Base-by-base conservation (phyloP, 768 basidiomycete genomes). In the Termitomyces sp. region DNA sequence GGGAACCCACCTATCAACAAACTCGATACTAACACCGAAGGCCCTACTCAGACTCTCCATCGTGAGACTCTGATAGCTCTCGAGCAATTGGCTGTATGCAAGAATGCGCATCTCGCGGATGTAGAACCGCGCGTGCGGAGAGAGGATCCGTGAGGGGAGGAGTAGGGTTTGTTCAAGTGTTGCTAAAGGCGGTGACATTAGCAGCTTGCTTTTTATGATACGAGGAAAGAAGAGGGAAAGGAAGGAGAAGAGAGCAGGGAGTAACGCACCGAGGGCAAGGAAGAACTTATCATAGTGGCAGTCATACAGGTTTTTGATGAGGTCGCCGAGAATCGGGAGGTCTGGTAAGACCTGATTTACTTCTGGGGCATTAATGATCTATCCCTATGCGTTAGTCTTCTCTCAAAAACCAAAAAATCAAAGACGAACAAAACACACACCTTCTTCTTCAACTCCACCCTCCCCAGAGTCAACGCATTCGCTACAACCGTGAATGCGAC, bases 211-310 rank as follows among this genome's bases (percentile, higher is more conserved):
- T 34, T 34, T 34, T 17, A 17, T 14, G 40, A 42, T 42, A 42
- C 15, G 15, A 42, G 40, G 40, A 6, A 8, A 34, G 3, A 34
- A 34, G 34, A 34, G 34, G 34, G 5, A 34, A 34, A 8, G 34
- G 34, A 34, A 17, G 17, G n/a, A 1, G n/a, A 5, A 1, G 0
- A 50, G 55, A 32, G 3, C 45, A 52, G 52, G 29, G 10, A 25
- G 60, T 40, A 60, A 67, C 79, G 25, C 65, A 92, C 92, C 92
- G 20, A 98, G 84, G 0, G 96, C 89, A 40, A 88, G 74, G 73
- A 98, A 99, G 77, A 98, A 94, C 63, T 94, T 92, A 70, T 93
- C 86, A 71, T 98, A 99, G 67, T 96, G 92, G 66, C 92, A 93
- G 61, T 96, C 91, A 72, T 96, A 96, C 5, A 99, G 79, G 66